Evolutionary conservation across 1,284 basidiomycete species (phyloP), one percentile per base, ranked within the genome.

Genomic region (Spongispora temasekensis): DNA sequence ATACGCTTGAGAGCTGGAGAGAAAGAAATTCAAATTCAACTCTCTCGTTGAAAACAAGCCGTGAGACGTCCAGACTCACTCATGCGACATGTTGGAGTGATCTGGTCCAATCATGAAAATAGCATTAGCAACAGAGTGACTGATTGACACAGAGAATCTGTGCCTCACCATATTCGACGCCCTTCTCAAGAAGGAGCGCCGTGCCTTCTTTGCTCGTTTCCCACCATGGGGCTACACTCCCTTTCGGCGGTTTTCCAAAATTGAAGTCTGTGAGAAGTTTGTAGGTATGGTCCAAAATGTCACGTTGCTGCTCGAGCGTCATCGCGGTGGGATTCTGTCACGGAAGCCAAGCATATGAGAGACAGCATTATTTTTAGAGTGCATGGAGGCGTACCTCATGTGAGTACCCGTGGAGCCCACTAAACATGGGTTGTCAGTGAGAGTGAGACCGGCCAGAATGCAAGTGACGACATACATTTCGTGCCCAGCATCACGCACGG

Each of bases 181-280:
- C 91, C 68, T 89, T 89, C 25, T 89, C 85, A 19, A 91, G 79
- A 21, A 93, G 75, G 30, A 93, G 77, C n/a, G 84, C 76, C 0
- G 84, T 86, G 2, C 86, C 86, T 71, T 91, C 89, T 61, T 83
- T 84, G 75, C 84, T 88, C 2, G 84, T 86, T 71, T 93, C 90
- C 89, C 90, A 93, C 89, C 89, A 93, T 0, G 90, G 88, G 10
- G 89, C 89, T 35, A 91, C 88, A 59, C 79, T 79, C 17, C 87
- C 85, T 68, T 84, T 83, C 1, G 90, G 90, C 19, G 88, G 80
- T 27, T 84, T 77, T n/a, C 85, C 85, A 58, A 85, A 78, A 68
- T 86, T 88, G 71, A 93, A 92, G 7, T 83, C 77, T 5, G 89
- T 91, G 55, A 93, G 76, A 32, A 89, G 78, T 17, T 84, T 76